Evolutionary conservation across 2,329 filamentous ascomycete genomes (phyloP).

Genomic region (Aspergillus bombycis): DNA sequence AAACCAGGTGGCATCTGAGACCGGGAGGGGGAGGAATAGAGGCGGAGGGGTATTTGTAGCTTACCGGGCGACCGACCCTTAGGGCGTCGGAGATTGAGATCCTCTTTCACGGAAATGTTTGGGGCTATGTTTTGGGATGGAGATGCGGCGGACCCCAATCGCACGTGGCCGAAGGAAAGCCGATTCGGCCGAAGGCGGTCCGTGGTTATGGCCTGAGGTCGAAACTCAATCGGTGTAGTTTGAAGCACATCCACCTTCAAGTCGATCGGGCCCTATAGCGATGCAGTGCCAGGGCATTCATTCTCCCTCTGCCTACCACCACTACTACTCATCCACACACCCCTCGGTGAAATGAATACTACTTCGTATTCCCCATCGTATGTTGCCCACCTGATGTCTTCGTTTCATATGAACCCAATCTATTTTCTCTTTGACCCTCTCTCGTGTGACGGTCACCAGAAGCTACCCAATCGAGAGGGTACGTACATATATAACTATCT

Average conservation of each 20-base stretch:
- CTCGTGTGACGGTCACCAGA: neutral
- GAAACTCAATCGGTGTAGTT: conserved; percentile 4
- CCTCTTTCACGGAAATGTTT: neutral
- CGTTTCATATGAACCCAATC: neutral
- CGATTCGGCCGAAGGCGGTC: conserved; percentile 18
- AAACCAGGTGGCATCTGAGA: neutral
- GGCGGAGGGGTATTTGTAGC: conserved; percentile 2
- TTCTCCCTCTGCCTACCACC: neutral
- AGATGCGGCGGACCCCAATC: neutral
- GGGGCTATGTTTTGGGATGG: conserved; percentile 1
- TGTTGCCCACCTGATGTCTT: neutral
- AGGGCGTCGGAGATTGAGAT: neutral
- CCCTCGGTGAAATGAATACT: neutral
- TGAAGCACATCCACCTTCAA: neutral
- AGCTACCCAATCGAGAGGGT: neutral
- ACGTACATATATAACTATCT: neutral
- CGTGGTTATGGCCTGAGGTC: conserved; percentile 2
- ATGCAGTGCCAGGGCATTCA: neutral
- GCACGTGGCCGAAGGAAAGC: conserved; percentile 24
- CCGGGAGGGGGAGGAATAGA: neutral
- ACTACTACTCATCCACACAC: neutral
- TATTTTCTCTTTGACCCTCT: neutral
- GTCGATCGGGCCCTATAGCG: neutral
- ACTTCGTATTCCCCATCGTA: neutral
- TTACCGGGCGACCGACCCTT: neutral